These are phyloP conservation scores for Epithemia pelagica DNA, from an alignment of 108 stramenopile genomes.

Conservation along the genomic window DNA sequence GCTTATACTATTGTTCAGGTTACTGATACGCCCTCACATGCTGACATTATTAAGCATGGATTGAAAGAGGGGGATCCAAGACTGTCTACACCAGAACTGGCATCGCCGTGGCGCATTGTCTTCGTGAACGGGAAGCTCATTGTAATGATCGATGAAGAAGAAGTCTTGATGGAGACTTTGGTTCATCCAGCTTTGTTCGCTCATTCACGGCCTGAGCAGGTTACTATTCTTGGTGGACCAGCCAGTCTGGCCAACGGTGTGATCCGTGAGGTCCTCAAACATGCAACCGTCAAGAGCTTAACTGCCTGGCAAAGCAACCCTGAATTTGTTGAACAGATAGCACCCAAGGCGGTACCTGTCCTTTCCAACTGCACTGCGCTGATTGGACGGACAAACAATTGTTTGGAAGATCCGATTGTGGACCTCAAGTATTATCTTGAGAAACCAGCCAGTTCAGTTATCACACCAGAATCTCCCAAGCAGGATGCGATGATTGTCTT, in stretches of 20 bases:
- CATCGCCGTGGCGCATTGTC: constrained; percentile 48
- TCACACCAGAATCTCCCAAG: neutral
- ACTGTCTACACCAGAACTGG: constrained; percentile 54
- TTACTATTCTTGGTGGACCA: constrained; percentile 87
- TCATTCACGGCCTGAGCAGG: constrained; percentile 77
- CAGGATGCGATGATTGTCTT: constrained; percentile 77
- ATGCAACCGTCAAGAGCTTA: constrained; percentile 62
- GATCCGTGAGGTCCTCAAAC: constrained; percentile 84
- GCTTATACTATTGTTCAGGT: constrained; percentile 5
- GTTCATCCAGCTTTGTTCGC: constrained; percentile 95
- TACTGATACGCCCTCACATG: constrained; percentile 57
- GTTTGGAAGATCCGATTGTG: constrained; percentile 49
- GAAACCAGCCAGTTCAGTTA: neutral
- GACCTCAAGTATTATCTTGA: constrained; percentile 4
- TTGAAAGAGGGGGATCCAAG: constrained; percentile 66
- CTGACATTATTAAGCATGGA: constrained; percentile 54
- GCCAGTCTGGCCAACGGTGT: constrained; percentile 49
- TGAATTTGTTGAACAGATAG: constrained; percentile 41
- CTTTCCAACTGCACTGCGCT: constrained; percentile 60
- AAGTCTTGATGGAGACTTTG: constrained; percentile 85
- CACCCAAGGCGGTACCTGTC: constrained; percentile 51
- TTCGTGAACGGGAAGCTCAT: constrained; percentile 70
- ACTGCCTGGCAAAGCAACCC: constrained; percentile 76
- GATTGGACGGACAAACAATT: constrained; percentile 57
- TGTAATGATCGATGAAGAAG: constrained; percentile 52